Evolutionary conservation across 306 rosid species (phyloP), one percentile per base, ranked within the genome.

Genomic region (Trichosanthes cucumerina): DNA sequence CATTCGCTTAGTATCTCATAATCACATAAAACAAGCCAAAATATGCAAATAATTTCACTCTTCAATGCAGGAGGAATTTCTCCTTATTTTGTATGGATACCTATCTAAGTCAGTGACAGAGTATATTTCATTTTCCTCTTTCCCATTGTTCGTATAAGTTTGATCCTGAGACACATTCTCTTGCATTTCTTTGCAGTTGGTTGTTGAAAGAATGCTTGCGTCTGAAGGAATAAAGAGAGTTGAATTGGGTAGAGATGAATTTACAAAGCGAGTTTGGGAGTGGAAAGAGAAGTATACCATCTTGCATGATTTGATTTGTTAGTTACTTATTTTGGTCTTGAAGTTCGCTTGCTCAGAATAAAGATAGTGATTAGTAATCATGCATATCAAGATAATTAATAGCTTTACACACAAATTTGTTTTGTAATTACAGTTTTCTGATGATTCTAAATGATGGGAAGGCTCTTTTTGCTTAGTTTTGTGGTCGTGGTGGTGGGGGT

Each of bases 141-240:
- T 86, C 58, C 54, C 68, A 10, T 66, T 74, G 7, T 83, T 79
- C 38, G 59, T 43, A 24, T 77, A 44, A 64, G 63, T 76, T 76
- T 28, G 79, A 68, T 83, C 41, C 44, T 9, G 24, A 78, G 41
- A n/a, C 23, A 11, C 12, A 5, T 70, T 58, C 77, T 78, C 85
- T 76, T 81, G 46, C 46, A 52, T 87, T 72, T 86, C 82, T 64
- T 86, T 46, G 75, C 92, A 94, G 98, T 85, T 94, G 87, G 98
- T 94, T 81, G 98, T 94, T 80, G 98, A 94, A 86, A 90, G 87
- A 87, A 94, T 90, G 97, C 93, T 94, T 76, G 96, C 94, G 10
- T 86, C 95, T 57, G 98, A 92, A 89, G 98, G 98, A 82, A 82
- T 84, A 77, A 94, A 85, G 84, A 89, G 98, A 82, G 82, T 64